These are phyloP conservation scores for Solanum pimpinellifolium DNA, from an alignment of 257 asterid species.

Conservation along the genomic window DNA sequence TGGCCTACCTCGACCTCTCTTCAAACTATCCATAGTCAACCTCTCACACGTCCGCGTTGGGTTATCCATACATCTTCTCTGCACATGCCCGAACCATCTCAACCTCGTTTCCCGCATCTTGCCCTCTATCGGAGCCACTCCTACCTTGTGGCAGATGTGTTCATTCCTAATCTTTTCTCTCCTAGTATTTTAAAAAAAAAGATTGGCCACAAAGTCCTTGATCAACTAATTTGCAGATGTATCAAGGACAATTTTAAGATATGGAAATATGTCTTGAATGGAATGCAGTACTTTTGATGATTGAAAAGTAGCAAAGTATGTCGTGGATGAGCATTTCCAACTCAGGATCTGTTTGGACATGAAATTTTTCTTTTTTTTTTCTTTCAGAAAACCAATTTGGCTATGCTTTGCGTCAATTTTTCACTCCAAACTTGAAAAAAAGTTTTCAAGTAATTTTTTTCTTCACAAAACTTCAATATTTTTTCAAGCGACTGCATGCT, in stretches of 20 bases:
- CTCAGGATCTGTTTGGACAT: background rate
- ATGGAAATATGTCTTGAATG: background rate
- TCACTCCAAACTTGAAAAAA: background rate
- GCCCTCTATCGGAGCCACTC: background rate
- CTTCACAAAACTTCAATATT: background rate
- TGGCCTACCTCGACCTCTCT: background rate
- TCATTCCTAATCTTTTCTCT: background rate
- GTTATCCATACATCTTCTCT: background rate
- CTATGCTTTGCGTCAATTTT: background rate
- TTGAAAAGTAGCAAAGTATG: background rate
- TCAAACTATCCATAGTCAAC: background rate
- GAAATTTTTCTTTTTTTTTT: background rate
- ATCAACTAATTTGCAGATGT: background rate
- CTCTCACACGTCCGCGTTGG: background rate
- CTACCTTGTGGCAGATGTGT: background rate
- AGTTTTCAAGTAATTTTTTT: background rate
- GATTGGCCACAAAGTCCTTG: background rate
- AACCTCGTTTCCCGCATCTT: background rate
- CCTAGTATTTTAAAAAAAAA: background rate
- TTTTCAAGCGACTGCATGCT: background rate
- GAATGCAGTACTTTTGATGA: background rate
- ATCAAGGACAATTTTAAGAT: background rate
- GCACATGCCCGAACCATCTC: background rate
- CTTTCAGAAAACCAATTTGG: background rate
- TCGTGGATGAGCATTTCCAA: background rate